These are phyloP conservation scores for Castanea sativa DNA, from an alignment of 306 rosid species.

Conservation along the genomic window DNA sequence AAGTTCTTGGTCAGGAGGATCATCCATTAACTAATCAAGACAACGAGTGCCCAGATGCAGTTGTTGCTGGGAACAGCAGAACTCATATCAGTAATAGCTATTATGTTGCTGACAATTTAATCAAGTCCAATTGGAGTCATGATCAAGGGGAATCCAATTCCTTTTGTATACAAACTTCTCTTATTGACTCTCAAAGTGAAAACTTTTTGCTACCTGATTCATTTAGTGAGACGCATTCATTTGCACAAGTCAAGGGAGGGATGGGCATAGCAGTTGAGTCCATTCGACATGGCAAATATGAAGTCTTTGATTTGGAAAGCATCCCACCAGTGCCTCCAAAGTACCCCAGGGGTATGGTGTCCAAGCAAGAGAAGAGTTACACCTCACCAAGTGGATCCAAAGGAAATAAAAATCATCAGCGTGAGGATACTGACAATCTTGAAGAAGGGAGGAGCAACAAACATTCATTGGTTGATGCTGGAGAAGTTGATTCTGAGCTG, in stretches of 20 bases:
- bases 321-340: not conserved
- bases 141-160: slow-evolving; percentile 21
- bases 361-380: not conserved
- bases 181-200: not conserved
- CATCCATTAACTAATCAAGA: slow-evolving; percentile 31
- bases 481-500: slow-evolving; percentile 29
- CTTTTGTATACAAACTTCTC: slow-evolving; percentile 4
- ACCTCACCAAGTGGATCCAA: slow-evolving; percentile 18
- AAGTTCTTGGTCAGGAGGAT: slow-evolving; percentile 47
- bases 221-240: slow-evolving; percentile 15
- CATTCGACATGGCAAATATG: slow-evolving; percentile 22
- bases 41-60: slow-evolving; percentile 16
- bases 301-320: slow-evolving; percentile 10
- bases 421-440: slow-evolving; percentile 16
- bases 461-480: slow-evolving; percentile 32
- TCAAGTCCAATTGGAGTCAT: slow-evolving; percentile 24
- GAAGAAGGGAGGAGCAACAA: slow-evolving; percentile 43
- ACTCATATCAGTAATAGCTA: slow-evolving; percentile 23
- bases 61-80: slow-evolving; percentile 11
- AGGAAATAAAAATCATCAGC: slow-evolving; percentile 33
- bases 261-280: too few species aligned
- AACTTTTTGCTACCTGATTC: slow-evolving; percentile 23
- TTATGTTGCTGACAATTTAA: slow-evolving; percentile 19
- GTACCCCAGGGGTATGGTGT: not conserved
- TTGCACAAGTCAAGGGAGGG: not conserved